These are phyloP conservation scores for Neoscytalidium dimidiatum DNA, from an alignment of 2,329 filamentous ascomycete species.

Conservation along the genomic window DNA sequence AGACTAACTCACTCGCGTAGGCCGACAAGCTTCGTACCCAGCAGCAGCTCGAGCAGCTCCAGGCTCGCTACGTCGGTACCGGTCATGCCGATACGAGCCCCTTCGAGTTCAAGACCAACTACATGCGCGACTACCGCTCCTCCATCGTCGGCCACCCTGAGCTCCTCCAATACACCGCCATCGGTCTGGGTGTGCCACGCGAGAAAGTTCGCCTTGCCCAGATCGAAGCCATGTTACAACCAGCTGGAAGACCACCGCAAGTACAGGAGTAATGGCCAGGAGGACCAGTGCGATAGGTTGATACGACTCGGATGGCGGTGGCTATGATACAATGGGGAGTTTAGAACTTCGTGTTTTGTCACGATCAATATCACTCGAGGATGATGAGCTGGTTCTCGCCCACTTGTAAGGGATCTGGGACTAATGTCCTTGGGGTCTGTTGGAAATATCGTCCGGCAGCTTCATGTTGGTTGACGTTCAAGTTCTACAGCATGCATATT, in stretches of 20 bases:
- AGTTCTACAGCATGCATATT: not conserved
- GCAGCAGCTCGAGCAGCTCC: conserved; percentile 95
- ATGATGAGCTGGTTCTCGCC: too few species aligned
- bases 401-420: too few species aligned
- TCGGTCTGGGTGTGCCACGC: conserved; percentile 82
- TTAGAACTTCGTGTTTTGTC: too few species aligned
- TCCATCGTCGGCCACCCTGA: conserved; percentile 89
- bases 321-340: too few species aligned
- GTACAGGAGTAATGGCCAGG: conserved; percentile 9
- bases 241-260: conserved; percentile 63
- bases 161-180: conserved; percentile 82
- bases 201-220: conserved; percentile 78
- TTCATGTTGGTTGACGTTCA: not conserved
- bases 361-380: too few species aligned
- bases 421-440: too few species aligned
- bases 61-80: conserved; percentile 93
- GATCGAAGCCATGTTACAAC: conserved; percentile 73
- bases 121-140: conserved; percentile 88
- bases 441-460: too few species aligned
- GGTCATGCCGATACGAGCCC: conserved; percentile 95
- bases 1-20: too few species aligned
- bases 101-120: conserved; percentile 97
- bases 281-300: not conserved
- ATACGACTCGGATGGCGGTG: too few species aligned
- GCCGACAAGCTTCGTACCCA: conserved; percentile 97